Evolutionary conservation across 176 grass and related monocot species (phyloP).

Genomic region (Zoysia pacifica): DNA sequence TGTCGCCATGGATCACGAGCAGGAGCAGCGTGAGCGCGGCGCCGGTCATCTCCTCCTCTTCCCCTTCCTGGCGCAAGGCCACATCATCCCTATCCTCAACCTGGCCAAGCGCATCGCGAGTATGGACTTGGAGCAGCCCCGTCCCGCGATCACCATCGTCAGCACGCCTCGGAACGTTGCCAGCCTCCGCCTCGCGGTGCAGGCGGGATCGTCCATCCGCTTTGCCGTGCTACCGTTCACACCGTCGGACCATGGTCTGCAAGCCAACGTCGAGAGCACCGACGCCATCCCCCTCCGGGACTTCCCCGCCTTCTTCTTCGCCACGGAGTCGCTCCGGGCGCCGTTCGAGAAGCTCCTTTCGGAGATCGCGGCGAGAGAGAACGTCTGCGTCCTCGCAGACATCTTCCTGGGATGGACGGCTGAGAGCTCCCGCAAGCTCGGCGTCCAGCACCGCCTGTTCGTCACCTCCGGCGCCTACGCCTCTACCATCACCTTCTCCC

Average conservation of each 20-base stretch:
- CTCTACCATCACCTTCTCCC: slow-evolving; percentile 31
- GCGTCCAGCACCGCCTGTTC: slow-evolving; percentile 45
- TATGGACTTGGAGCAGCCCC: background rate
- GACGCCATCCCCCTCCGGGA: background rate
- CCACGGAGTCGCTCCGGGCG: slow-evolving; percentile 39
- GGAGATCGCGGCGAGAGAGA: slow-evolving; percentile 27
- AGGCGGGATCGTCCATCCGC: slow-evolving; percentile 36
- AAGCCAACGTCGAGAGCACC: slow-evolving; percentile 14
- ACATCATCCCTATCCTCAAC: slow-evolving; percentile 57
- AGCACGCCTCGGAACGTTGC: slow-evolving; percentile 36
- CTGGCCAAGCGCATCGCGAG: slow-evolving; percentile 37
- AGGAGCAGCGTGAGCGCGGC: background rate
- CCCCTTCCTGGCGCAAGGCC: slow-evolving; percentile 59
- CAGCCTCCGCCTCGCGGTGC: slow-evolving; percentile 14
- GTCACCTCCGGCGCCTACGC: slow-evolving; percentile 41
- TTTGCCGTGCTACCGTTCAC: slow-evolving; percentile 44
- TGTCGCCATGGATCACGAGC: background rate
- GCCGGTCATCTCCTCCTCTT: slow-evolving; percentile 45
- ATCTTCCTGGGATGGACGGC: slow-evolving; percentile 49
- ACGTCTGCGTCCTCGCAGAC: slow-evolving; percentile 54
- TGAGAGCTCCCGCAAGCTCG: slow-evolving; percentile 26
- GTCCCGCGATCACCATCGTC: slow-evolving; percentile 37
- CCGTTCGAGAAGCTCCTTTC: slow-evolving; percentile 45
- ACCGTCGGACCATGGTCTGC: slow-evolving; percentile 32
- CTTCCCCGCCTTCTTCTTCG: slow-evolving; percentile 19